Base-by-base conservation (phyloP, 2,329 filamentous ascomycete genomes). In the Sarocladiaceae sp. region DNA sequence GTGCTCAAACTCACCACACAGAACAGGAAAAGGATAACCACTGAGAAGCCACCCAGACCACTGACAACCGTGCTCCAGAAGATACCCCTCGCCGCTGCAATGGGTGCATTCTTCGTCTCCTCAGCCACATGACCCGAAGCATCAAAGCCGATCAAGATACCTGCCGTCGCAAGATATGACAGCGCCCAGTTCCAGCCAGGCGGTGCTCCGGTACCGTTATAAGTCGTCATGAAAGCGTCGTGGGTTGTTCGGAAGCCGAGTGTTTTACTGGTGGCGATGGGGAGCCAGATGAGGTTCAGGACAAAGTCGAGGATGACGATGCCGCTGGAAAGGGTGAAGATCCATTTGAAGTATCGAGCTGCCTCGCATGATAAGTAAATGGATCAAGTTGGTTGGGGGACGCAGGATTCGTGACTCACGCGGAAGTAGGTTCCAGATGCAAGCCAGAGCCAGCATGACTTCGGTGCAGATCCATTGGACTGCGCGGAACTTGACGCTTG, bases 101-200 rank as follows among this genome's bases (percentile, higher is more conserved):
- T 47, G 18, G 69, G 73, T 2, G 79, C 80, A 55, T 83, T 79
- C 62, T 81, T 79, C 2, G 80, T 84, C 60, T 83, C 80, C 57
- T 84, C 80, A 1, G 78, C 78, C 25, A 84, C 77, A 56, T 83
- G 80, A 2, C 80, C 80, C 1, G 77, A 79, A 0, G 80, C 80
- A 62, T 84, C 80, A 51, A 82, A 83, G 2, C 80, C 80, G 50
- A 84, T 82, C 52, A 84, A 59, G 36, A 83, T 76, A 36, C 80
- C 80, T 7, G 80, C 80, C 1, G 80, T 83, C 1, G 80, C 79
- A 23, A 81, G 74, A 61, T 80, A 84, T 3, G 78, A 81, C 3
- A 84, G 70, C 64, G 80, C 82, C 80, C 80, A 83, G 59, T 84
- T 83, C 80, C 80, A 83, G 2, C 74, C 79, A 1, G 73, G 68